Evolutionary conservation across 345 rosid species (phyloP), one percentile per base, ranked within the genome.

Genomic region (Salix arbutifolia): DNA sequence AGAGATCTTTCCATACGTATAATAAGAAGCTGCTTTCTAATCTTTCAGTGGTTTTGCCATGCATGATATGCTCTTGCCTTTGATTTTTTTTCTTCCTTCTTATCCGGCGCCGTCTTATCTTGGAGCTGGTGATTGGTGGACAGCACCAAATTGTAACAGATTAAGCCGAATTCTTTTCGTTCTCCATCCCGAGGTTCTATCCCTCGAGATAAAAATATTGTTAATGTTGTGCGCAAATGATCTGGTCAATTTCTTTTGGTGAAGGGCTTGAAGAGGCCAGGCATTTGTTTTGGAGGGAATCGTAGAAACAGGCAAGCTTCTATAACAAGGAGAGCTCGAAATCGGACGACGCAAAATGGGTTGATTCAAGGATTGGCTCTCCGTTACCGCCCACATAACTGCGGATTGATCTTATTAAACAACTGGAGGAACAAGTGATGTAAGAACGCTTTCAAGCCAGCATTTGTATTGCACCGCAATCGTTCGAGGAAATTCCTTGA

Each of bases 1-100:
- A 44, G 61, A 80, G 78, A 76, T 79, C 76, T 80, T 78, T 83
- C 73, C 80, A 50, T 75, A 67, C 74, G 28, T 60, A 67, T 75
- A 76, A 78, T 65, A 77, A 74, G 80, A 82, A 78, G 80, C 72
- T 65, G 53, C 60, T 50, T 48, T 46, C 26, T 44, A 17, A 69
- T 31, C 7, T 44, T 38, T 42, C 28, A 40, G 28, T 58, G 76
- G 69, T 37, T 64, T 26, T 18, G 14, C 70, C 33, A 19, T 33
- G 26, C 56, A 35, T 50, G 35, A 38, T 28, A n/a, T 18, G 26
- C 17, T 69, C 3, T 13, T 42, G 0, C 48, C 56, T 25, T 40
- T 35, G 21, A 38, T 38, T 17, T 2, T 42, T 17, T 50, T 48
- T 48, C 21, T 6, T 50, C 19, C 0, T 48, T 17, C 21, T 17